Percentiles rank a stretch among this genome's conserved stretches.
Evolutionary conservation across 768 basidiomycete species (phyloP).

Genomic region (Boletellus sp.): DNA sequence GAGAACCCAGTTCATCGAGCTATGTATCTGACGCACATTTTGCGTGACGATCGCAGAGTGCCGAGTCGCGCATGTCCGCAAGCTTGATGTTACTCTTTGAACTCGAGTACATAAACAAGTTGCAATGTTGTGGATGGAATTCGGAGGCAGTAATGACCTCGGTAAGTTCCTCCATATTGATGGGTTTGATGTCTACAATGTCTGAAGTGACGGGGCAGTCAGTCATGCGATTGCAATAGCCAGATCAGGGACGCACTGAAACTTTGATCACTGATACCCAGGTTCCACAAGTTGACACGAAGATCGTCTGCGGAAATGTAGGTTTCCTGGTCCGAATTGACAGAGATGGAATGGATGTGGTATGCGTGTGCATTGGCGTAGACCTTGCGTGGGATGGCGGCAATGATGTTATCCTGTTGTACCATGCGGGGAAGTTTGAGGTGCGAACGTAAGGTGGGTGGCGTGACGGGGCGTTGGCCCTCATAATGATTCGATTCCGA

Average conservation of each 20-base stretch:
- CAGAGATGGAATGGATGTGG: slow-evolving; percentile 99
- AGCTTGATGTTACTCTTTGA: slow-evolving; percentile 99
- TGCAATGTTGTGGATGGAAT: slow-evolving; percentile 97
- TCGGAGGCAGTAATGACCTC: slow-evolving; percentile 99
- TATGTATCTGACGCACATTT: slow-evolving; percentile 65
- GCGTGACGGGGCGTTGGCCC: slow-evolving; percentile 65
- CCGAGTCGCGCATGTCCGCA: slow-evolving; percentile 98
- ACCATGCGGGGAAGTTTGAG: slow-evolving; percentile 88
- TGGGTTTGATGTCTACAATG: slow-evolving; percentile 99
- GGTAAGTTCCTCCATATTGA: slow-evolving; percentile 99
- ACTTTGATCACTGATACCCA: slow-evolving; percentile 97
- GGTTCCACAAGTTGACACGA: slow-evolving; percentile 96
- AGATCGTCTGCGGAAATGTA: slow-evolving; percentile 99
- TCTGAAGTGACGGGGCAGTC: slow-evolving; percentile 46
- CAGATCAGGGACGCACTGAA: slow-evolving; percentile 70
- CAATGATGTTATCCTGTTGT: slow-evolving; percentile 96
- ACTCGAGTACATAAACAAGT: slow-evolving; percentile 99
- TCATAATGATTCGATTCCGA: slow-evolving; percentile 94
- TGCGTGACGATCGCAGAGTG: slow-evolving; percentile 91
- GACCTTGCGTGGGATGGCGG: slow-evolving; percentile 96
- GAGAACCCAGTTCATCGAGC: slow-evolving; percentile 3
- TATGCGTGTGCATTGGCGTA: slow-evolving; percentile 99
- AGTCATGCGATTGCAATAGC: not conserved
- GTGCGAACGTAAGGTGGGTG: slow-evolving; percentile 54
- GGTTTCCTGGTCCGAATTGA: slow-evolving; percentile 99